Evolutionary conservation across 1,284 basidiomycete species (phyloP), one percentile per base, ranked within the genome.

Genomic region (Filobasidium uniguttulatum): DNA sequence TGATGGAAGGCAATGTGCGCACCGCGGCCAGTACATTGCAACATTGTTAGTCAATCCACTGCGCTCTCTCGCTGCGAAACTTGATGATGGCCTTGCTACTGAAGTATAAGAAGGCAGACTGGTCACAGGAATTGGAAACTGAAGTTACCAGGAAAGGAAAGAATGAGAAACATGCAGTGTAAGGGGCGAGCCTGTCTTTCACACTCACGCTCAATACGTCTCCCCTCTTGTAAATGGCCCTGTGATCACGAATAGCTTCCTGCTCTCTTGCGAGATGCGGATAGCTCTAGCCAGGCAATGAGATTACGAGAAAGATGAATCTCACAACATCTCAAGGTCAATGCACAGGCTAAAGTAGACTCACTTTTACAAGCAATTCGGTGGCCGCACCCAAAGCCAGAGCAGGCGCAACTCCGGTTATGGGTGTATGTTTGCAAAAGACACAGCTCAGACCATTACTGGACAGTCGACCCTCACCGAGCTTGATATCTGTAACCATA

Each of bases 361-460:
- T 28, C 23, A 43, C 40, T 19, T 29, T 43, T 23, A 29, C 26
- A 17, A 43, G 40, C 15, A 43, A 15, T 28, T 43, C 40, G n/a
- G 40, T 29, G 22, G 40, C 40, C 7, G 40, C 40, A 43, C 40
- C 40, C n/a, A 43, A 28, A 29, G 40, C 40, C 40, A 43, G 26
- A 19, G 40, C 40, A 23, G 40, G 40, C 8, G 29, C 40, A 26
- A 43, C 29, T n/a, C 40, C 40, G 12, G 40, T 43, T 7, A 43
- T 43, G 12, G 40, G 40, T 3, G 40, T 43, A 3, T 26, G 22
- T 29, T 29, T 43, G 19, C 40, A 43, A n/a, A 43, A 43, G 5
- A 43, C 26, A 20, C 40, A 43, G 23, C 40, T 43, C 12, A 43
- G 7, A 4, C 40, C 40, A 8, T 28, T 43, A n/a, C 15, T 43